Conservation (phyloP, 2,329 filamentous ascomycete species). For the Penicillium janthinellum region DNA sequence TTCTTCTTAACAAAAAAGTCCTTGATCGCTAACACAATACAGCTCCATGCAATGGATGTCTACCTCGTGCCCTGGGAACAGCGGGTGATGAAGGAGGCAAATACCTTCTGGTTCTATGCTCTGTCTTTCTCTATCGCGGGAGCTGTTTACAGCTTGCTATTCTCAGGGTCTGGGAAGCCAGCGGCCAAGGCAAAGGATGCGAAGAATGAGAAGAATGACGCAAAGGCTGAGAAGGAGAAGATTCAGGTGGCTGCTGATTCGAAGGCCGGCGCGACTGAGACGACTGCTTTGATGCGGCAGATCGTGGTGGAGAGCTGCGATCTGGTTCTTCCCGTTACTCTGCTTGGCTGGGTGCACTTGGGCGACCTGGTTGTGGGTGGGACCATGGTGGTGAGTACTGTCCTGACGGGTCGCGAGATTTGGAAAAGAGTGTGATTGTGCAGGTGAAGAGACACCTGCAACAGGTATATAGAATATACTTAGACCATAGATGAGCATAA, state of each 20-base stretch:
- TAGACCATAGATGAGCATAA: neutral
- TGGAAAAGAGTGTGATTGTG: conserved; percentile 50
- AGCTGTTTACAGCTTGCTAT: conserved; percentile 25
- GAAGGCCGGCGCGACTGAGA: neutral
- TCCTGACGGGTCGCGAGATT: conserved; percentile 62
- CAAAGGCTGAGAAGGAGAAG: conserved; percentile 29
- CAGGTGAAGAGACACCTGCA: neutral
- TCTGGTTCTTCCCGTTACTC: conserved; percentile 61
- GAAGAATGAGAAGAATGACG: conserved; percentile 7
- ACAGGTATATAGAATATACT: neutral
- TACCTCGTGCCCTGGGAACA: conserved; percentile 47
- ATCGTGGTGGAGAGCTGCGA: conserved; percentile 63
- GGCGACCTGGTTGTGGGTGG: conserved; percentile 57
- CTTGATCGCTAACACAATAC: conserved; percentile 15
- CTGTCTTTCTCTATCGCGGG: conserved; percentile 55
- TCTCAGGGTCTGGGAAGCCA: conserved; percentile 12
- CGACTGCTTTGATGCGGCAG: conserved; percentile 46
- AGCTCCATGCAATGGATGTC: conserved; percentile 55
- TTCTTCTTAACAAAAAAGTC: no score
- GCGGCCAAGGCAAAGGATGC: conserved; percentile 29
- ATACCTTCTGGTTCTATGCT: conserved; percentile 70
- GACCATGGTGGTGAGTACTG: conserved; percentile 63
- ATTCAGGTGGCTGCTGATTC: conserved; percentile 14
- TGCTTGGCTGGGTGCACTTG: conserved; percentile 62
- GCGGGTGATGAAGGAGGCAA: conserved; percentile 60